Base-by-base conservation (phyloP, 2,329 filamentous ascomycete genomes). In the Furcasterigmium furcatum region DNA sequence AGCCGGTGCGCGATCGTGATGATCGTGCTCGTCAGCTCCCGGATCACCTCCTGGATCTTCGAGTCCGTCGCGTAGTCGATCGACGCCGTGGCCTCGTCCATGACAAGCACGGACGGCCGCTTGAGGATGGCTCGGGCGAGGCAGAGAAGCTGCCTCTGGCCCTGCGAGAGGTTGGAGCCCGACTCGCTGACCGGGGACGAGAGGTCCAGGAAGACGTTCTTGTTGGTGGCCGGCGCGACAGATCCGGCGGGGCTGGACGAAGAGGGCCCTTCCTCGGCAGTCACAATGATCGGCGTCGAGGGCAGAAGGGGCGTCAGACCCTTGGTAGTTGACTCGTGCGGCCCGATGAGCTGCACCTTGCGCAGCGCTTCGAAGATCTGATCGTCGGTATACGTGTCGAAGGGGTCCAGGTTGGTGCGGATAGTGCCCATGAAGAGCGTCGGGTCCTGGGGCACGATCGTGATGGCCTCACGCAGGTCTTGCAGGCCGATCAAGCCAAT, bases 61-160 rank as follows among this genome's bases (percentile, higher is more conserved):
- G 85, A 78, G 59, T 99, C 94, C 2, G 94, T 99, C 5, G 85
- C 87, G 67, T 97, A 97, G 69, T 99, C 94, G 59, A 99, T 97
- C 0, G 89, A 95, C 0, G 94, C 94, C 1, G 94, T 99, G 1
- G 94, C 94, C 72, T 99, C 94, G 66, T 99, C 94, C 94, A 99
- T 97, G 60, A 99, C 86, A n/a, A 99, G 75, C 2, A 99, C 91
- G 53, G 88, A 91, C 0, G 94, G 91, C 27, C 82, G 81, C 68
- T 95, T 96, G 52, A 99, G 85, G 55, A 99, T 82, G 0, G 94
- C 94, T 45, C 94, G 85, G 0, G 92, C 94, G 9, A 99, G 82
- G 62, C 94, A 99, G 46, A 99, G 75, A 9, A 99, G 84, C 66
- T 99, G 94, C 8, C 94, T 84, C 64, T 99, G 94, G 39, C 94